phyloP scores from a whole-genome alignment of 1,284 basidiomycete species.

The Boletus semigastroideus region DNA sequence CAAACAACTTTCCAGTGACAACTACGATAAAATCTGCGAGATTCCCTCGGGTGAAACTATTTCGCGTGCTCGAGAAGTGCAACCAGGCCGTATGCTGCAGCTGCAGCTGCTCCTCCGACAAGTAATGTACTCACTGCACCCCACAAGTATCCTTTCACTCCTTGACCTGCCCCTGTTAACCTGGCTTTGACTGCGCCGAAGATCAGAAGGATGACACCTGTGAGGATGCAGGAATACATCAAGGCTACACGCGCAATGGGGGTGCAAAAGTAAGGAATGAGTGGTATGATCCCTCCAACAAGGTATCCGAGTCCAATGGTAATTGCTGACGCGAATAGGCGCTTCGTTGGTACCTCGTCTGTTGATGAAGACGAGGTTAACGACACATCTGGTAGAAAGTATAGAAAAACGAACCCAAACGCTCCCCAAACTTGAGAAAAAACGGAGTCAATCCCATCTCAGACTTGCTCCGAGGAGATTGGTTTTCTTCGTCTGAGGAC shows the following conservation, averaged over 20 bases:
- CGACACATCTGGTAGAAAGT: not conserved
- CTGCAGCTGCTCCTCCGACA: constrained; percentile 90
- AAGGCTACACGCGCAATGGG: constrained; percentile 62
- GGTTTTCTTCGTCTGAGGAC: constrained; percentile 47
- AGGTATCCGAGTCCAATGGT: constrained; percentile 91
- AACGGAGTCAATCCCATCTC: constrained; percentile 87
- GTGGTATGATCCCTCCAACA: constrained; percentile 84
- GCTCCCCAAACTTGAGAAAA: constrained; percentile 90
- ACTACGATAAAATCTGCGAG: constrained; percentile 1
- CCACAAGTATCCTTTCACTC: constrained; percentile 63
- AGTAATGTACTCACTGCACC: constrained; percentile 88
- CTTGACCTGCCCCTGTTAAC: constrained; percentile 76
- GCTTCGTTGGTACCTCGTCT: constrained; percentile 79
- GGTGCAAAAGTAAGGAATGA: constrained; percentile 91
- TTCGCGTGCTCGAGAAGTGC: constrained; percentile 57
- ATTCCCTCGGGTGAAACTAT: not conserved
- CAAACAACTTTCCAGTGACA: constrained; percentile 2
- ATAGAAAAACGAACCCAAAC: constrained; percentile 59
- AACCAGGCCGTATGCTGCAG: constrained; percentile 86
- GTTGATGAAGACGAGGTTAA: constrained; percentile 2
- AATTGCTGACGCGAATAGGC: constrained; percentile 81
- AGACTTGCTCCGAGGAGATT: constrained; percentile 59
- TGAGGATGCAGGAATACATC: constrained; percentile 74
- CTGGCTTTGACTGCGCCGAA: constrained; percentile 92
- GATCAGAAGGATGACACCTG: constrained; percentile 81